phyloP scores from a whole-genome alignment of 1,139 yeast genomes.

The Hemisphaericaspora xylofermentans region DNA sequence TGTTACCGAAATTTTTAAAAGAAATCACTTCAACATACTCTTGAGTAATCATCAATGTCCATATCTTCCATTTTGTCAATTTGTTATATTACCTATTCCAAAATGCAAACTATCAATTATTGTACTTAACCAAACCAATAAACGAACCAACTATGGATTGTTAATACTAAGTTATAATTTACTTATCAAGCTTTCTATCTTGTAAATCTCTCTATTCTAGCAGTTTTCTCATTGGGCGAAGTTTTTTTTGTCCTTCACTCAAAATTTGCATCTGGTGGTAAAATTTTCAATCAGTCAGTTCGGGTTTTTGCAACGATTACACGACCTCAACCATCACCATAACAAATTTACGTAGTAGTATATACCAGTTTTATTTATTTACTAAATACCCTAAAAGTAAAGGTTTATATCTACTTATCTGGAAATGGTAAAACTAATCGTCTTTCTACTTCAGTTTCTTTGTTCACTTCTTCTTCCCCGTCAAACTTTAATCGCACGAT shows the following conservation, averaged over 20 bases:
- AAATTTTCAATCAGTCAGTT: no score
- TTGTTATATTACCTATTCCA: neutral
- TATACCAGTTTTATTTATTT: no score
- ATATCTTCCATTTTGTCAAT: conserved; percentile 42
- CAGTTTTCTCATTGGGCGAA: neutral
- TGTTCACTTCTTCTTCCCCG: conserved; percentile 96
- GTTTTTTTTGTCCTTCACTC: neutral
- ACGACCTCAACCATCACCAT: no score
- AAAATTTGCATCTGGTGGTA: no score
- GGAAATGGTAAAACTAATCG: conserved; percentile 80
- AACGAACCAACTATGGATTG: neutral
- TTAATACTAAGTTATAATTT: neutral
- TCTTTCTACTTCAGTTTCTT: conserved; percentile 91
- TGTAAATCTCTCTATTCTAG: neutral
- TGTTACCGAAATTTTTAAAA: conserved; percentile 8
- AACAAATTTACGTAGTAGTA: no score
- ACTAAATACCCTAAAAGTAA: no score
- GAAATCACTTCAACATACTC: conserved; percentile 36
- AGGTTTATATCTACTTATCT: conserved; percentile 32
- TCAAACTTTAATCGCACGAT: conserved; percentile 78
- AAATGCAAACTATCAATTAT: neutral
- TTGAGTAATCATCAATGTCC: conserved; percentile 57
- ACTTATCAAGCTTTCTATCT: neutral
- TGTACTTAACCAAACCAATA: neutral
- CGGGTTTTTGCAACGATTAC: no score